Evolutionary conservation across 2,329 filamentous ascomycete species (phyloP).

Genomic region (Nigrospora oryzae): DNA sequence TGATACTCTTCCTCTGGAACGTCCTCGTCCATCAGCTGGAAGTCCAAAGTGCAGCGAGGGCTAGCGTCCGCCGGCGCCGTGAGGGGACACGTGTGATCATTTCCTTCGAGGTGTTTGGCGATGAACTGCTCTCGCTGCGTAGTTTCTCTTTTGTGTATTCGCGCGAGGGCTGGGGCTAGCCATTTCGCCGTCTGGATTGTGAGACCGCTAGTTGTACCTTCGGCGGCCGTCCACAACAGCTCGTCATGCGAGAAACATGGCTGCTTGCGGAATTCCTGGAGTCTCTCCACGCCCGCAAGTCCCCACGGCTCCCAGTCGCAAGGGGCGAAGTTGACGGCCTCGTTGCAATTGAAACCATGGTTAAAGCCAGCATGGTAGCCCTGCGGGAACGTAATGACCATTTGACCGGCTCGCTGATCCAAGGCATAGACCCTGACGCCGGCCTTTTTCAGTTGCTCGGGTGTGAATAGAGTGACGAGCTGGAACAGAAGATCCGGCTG

Average conservation of each 20-base stretch:
- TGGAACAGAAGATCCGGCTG: slow-evolving; percentile 96
- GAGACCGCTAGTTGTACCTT: slow-evolving; percentile 58
- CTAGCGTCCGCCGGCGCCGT: slow-evolving; percentile 30
- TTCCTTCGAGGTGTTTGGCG: slow-evolving; percentile 49
- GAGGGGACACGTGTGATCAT: slow-evolving; percentile 46
- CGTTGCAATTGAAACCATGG: slow-evolving; percentile 97
- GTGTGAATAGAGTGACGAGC: slow-evolving; percentile 89
- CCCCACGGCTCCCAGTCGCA: slow-evolving; percentile 92
- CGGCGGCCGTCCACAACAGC: slow-evolving; percentile 80
- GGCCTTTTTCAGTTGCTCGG: slow-evolving; percentile 85
- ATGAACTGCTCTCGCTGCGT: slow-evolving; percentile 61
- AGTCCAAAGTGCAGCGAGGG: slow-evolving; percentile 48
- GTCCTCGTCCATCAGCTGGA: slow-evolving; percentile 62
- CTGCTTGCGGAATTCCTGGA: slow-evolving; percentile 81
- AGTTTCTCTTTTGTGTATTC: slow-evolving; percentile 68
- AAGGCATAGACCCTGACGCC: slow-evolving; percentile 88
- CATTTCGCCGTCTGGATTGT: slow-evolving; percentile 90
- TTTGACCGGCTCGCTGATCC: slow-evolving; percentile 92
- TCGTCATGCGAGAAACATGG: slow-evolving; percentile 98
- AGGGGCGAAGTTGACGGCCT: slow-evolving; percentile 96
- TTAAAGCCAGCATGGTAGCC: slow-evolving; percentile 98
- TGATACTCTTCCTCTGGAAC: slow-evolving; percentile 88
- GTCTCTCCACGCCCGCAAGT: slow-evolving; percentile 72
- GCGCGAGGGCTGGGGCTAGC: slow-evolving; percentile 79
- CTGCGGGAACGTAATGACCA: slow-evolving; percentile 93